phyloP scores from a whole-genome alignment of 225 moss, liverwort and hornwort genomes.

The Physcomitrium patens region DNA sequence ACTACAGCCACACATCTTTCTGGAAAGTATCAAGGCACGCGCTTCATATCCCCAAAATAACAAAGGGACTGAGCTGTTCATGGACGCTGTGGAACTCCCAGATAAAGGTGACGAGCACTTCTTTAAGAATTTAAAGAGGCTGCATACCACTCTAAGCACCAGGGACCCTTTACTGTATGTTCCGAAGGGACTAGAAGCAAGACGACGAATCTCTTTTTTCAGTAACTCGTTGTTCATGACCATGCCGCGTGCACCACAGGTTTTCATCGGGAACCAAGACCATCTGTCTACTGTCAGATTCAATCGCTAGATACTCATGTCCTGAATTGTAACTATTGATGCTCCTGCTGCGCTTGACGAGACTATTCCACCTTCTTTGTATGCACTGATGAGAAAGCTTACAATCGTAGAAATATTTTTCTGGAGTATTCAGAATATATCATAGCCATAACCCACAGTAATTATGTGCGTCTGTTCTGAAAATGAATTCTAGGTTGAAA shows the following conservation, averaged over 20 bases:
- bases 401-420: not conserved
- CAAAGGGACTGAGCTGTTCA: conserved; percentile 59
- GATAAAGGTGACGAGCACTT: conserved; percentile 55
- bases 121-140: conserved; percentile 67
- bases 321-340: not conserved
- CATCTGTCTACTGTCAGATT: conserved; percentile 2
- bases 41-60: conserved; percentile 34
- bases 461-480: conserved; percentile 16
- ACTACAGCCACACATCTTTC: conserved; percentile 39
- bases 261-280: conserved; percentile 33
- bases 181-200: conserved; percentile 82
- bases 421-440: not conserved
- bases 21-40: conserved; percentile 49
- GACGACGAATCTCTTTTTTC: conserved; percentile 80
- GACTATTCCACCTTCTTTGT: not conserved
- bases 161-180: conserved; percentile 71
- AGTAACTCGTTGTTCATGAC: conserved; percentile 97
- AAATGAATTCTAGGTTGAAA: conserved; percentile 69
- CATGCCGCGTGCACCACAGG: conserved; percentile 93
- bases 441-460: not conserved
- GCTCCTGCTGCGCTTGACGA: conserved; percentile 1
- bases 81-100: conserved; percentile 83
- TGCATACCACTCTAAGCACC: conserved; percentile 71
- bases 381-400: conserved; percentile 5
- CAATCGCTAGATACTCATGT: not conserved